phyloP scores from a whole-genome alignment of 805 yeast species.

The Candida ovalis region DNA sequence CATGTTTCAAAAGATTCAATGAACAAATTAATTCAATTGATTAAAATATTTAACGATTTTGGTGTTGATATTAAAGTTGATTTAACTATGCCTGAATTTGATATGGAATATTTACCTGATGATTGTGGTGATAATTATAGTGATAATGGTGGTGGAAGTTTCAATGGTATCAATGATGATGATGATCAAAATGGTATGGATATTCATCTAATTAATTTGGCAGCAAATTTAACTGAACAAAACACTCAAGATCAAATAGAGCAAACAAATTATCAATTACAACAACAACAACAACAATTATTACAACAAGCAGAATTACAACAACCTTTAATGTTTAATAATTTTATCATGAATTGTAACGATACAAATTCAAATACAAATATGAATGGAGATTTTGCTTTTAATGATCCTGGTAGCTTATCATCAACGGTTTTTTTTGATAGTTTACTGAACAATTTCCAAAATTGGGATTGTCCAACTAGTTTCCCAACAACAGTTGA shows the following conservation, averaged over 20 bases:
- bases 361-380: background rate
- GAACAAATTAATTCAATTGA: slow-evolving; percentile 21
- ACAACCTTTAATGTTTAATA: slow-evolving; percentile 1
- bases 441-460: slow-evolving; percentile 21
- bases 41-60: slow-evolving; percentile 19
- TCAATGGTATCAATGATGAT: background rate
- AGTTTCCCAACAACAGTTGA: background rate
- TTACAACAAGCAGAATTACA: slow-evolving; percentile 3
- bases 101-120: slow-evolving; percentile 4
- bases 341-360: background rate
- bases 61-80: slow-evolving; percentile 15
- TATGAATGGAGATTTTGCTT: background rate
- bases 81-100: slow-evolving; percentile 12
- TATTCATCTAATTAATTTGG: slow-evolving; percentile 11
- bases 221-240: slow-evolving; percentile 14
- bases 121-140: slow-evolving; percentile 3
- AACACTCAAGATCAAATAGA: slow-evolving; percentile 14
- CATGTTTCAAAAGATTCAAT: slow-evolving; percentile 26
- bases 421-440: slow-evolving; percentile 15
- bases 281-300: slow-evolving; percentile 14
- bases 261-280: slow-evolving; percentile 15
- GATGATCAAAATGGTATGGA: slow-evolving; percentile 6
- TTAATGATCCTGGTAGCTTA: slow-evolving; percentile 10
- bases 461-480: slow-evolving; percentile 20
- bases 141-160: background rate